Evolutionary conservation across 2,329 filamentous ascomycete genomes (phyloP).

Genomic region (Calcarisporium arbuscula): DNA sequence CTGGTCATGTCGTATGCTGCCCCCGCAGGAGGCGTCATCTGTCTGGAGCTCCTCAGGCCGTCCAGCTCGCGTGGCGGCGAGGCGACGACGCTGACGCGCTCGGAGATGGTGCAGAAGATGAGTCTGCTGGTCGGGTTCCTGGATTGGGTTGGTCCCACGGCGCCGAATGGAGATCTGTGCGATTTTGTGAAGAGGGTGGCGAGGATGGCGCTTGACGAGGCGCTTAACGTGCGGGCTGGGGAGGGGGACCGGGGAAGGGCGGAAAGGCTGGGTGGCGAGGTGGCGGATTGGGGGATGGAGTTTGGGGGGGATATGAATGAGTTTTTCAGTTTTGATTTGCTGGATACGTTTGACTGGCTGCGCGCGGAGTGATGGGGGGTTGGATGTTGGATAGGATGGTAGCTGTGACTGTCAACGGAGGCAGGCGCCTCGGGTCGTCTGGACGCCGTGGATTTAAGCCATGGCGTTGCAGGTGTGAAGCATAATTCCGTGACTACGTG

Average conservation of each 20-base stretch:
- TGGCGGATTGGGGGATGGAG: slow-evolving; percentile 16
- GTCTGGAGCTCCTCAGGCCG: slow-evolving; percentile 36
- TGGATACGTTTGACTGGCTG: slow-evolving; percentile 41
- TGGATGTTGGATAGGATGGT: too few species aligned
- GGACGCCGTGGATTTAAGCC: too few species aligned
- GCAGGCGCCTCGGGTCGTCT: too few species aligned
- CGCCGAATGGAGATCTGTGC: slow-evolving; percentile 41
- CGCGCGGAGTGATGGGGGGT: slow-evolving; percentile 10
- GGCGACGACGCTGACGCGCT: slow-evolving; percentile 33
- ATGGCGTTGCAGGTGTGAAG: too few species aligned
- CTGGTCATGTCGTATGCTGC: slow-evolving; percentile 44
- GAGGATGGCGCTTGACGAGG: slow-evolving; percentile 42
- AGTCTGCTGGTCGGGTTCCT: slow-evolving; percentile 43
- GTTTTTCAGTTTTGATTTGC: slow-evolving; percentile 35
- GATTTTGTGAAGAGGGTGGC: slow-evolving; percentile 36
- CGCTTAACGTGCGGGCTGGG: slow-evolving; percentile 29
- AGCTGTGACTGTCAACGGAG: too few species aligned
- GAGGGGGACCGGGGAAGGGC: too few species aligned
- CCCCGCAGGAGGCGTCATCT: slow-evolving; percentile 40
- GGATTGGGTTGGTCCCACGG: slow-evolving; percentile 39
- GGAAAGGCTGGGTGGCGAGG: slow-evolving; percentile 12
- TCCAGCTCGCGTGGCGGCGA: slow-evolving; percentile 12
- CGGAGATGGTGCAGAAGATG: slow-evolving; percentile 42
- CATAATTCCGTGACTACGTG: too few species aligned
- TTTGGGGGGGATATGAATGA: slow-evolving; percentile 20